Evolutionary conservation across 768 basidiomycete genomes (phyloP).

Genomic region (Suillus bovinus): DNA sequence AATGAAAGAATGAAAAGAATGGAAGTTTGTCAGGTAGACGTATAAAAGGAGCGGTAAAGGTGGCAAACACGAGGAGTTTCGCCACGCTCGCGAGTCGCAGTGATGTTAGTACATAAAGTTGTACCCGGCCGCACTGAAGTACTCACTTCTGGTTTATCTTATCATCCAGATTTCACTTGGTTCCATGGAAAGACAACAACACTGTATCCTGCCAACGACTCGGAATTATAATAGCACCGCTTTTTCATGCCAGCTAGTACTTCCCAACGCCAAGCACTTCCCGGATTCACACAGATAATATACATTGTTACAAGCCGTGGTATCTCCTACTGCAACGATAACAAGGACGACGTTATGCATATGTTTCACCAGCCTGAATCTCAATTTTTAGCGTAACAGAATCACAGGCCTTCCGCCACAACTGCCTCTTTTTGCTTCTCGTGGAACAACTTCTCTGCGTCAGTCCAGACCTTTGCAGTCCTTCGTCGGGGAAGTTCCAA

Average conservation of each 20-base stretch:
- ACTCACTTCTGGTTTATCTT: not conserved
- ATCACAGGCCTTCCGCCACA: constrained; percentile 17
- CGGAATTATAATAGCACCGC: not conserved
- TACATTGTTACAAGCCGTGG: not conserved
- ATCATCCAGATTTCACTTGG: not conserved
- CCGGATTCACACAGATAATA: too few species aligned
- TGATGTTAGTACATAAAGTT: constrained; percentile 10
- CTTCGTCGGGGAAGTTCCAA: constrained; percentile 69
- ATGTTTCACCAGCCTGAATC: constrained; percentile 1
- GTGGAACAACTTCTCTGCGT: constrained; percentile 83
- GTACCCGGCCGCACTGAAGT: not conserved
- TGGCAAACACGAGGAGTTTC: constrained; percentile 24
- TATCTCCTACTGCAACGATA: not conserved
- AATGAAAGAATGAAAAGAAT: constrained; percentile 24
- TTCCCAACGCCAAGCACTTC: not conserved
- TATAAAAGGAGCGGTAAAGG: constrained; percentile 16
- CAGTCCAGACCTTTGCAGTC: constrained; percentile 78
- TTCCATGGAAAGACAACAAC: not conserved
- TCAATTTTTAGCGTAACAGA: not conserved
- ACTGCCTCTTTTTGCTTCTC: constrained; percentile 60
- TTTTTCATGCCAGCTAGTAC: not conserved
- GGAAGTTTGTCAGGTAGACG: constrained; percentile 36
- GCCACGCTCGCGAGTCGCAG: constrained; percentile 14
- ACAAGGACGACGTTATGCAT: not conserved
- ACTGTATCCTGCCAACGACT: not conserved